phyloP scores from a whole-genome alignment of 2,329 filamentous ascomycete species.

The Westerdykella sp. region DNA sequence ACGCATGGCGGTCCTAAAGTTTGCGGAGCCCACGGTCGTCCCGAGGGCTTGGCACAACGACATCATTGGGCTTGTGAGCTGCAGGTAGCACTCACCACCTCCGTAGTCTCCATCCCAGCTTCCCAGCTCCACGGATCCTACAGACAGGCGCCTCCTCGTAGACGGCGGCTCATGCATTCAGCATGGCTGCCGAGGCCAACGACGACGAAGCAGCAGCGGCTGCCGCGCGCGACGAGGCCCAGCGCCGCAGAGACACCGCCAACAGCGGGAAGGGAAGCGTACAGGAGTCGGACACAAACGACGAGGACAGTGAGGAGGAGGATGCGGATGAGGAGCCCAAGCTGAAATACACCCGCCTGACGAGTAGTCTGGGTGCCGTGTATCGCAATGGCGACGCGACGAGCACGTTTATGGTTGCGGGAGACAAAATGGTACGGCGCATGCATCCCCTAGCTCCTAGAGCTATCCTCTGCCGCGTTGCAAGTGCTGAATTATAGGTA shows the following conservation, averaged over 20 bases:
- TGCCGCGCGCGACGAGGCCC: slow-evolving; percentile 43
- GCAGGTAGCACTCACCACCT: slow-evolving; percentile 3
- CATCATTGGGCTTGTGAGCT: slow-evolving; percentile 21
- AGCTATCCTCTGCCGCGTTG: slow-evolving; percentile 58
- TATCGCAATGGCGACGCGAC: slow-evolving; percentile 96
- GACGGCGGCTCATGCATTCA: slow-evolving; percentile 34
- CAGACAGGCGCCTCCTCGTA: slow-evolving; percentile 13
- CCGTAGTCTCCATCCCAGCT: slow-evolving; percentile 4
- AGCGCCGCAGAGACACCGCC: slow-evolving; percentile 13
- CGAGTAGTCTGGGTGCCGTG: slow-evolving; percentile 68
- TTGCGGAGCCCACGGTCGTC: slow-evolving; percentile 2
- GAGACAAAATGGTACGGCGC: slow-evolving; percentile 83
- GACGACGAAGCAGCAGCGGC: slow-evolving; percentile 36
- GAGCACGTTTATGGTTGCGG: slow-evolving; percentile 80
- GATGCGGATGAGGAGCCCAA: slow-evolving; percentile 91
- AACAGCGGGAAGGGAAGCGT: slow-evolving; percentile 17
- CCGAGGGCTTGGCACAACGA: slow-evolving; percentile 20
- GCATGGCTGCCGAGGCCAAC: slow-evolving; percentile 37
- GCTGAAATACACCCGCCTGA: slow-evolving; percentile 87
- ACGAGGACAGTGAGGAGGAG: slow-evolving; percentile 63
- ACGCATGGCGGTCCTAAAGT: not conserved
- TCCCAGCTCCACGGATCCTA: slow-evolving; percentile 18
- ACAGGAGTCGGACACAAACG: slow-evolving; percentile 25
- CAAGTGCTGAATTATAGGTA: slow-evolving; percentile 40
- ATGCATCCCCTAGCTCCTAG: slow-evolving; percentile 8